Evolutionary conservation across 179 eudicot genomes (phyloP), one percentile per base, ranked within the genome.

Genomic region (Corrigiola litoralis): DNA sequence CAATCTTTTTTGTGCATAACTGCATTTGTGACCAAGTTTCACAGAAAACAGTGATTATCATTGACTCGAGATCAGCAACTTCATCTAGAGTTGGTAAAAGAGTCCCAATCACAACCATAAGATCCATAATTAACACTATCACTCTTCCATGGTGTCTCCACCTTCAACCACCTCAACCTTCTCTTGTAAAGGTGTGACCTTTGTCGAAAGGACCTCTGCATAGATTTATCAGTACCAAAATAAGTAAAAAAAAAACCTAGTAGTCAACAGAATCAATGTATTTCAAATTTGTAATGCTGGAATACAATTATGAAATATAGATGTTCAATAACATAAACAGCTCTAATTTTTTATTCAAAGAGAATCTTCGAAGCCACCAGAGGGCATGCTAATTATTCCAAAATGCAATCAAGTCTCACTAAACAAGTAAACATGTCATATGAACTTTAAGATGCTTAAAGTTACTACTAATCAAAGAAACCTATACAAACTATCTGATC

Each of bases 81-180:
- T 42, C 61, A 34, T 56, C 18, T 20, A 56, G 42, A 56, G 3
- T 56, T 56, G 18, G 7, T 32, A 33, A 33, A 56, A 25, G 34
- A 17, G 44, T 56, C 34, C 25, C 42, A 33, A 61, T 45, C 34
- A 38, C 57, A 45, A 31, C 20, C 41, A 62, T 24, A 36, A 32
- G 51, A 68, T 6, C 10, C 44, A 33, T 8, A n/a, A 50, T n/a
- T 13, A 20, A 4, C 34, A 38, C 6, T 25, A 38, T 58, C 70
- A 87, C 65, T 90, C 97, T 74, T 90, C 95, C 97, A 89, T 89
- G 8, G 94, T 90, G 40, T 70, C 74, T 24, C 85, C 87, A 23
- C 80, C 87, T 61, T 79, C 85, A n/a, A 72, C 60, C 52, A 73
- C 87, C 63, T 75, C 80, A 50, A 79, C 87, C 54, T 66, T 37